These are phyloP conservation scores for Diaporthe australafricana DNA, from an alignment of 2,329 filamentous ascomycete species.

Conservation along the genomic window DNA sequence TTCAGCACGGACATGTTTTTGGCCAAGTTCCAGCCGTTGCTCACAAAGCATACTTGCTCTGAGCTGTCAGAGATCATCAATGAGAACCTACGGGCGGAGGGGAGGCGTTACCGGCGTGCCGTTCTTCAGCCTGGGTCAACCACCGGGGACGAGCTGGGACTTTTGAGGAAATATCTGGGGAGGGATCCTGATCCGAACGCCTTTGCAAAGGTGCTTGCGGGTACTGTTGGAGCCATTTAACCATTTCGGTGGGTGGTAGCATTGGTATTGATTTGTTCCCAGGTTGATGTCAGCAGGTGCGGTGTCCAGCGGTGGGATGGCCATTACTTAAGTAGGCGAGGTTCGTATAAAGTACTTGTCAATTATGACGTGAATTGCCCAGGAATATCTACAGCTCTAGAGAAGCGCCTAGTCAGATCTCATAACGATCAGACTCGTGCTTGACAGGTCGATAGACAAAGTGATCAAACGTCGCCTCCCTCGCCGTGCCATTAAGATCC, in stretches of 20 bases:
- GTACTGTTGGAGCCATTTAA: neutral
- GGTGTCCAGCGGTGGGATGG: neutral
- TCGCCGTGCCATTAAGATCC: slow-evolving; percentile 64
- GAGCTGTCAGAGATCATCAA: neutral
- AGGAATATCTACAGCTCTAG: neutral
- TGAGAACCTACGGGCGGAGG: neutral
- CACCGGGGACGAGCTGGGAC: neutral
- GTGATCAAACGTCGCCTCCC: slow-evolving; percentile 61
- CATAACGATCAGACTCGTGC: slow-evolving; percentile 61
- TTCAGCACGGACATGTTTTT: slow-evolving; percentile 1
- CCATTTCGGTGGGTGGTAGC: neutral
- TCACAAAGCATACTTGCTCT: neutral
- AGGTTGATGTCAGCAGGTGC: accelerated
- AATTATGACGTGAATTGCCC: neutral
- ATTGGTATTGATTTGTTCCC: neutral
- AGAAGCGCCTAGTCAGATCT: slow-evolving; percentile 40
- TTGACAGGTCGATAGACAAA: slow-evolving; percentile 63
- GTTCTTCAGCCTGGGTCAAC: neutral
- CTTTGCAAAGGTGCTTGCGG: neutral
- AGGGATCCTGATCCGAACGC: neutral
- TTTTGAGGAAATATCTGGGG: neutral
- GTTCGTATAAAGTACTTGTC: neutral
- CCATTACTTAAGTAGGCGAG: too few species aligned
- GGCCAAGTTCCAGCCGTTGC: neutral
- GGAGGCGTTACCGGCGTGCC: neutral